Conservation (phyloP, 2,329 filamentous ascomycete genomes). For the Alternaria sp. region DNA sequence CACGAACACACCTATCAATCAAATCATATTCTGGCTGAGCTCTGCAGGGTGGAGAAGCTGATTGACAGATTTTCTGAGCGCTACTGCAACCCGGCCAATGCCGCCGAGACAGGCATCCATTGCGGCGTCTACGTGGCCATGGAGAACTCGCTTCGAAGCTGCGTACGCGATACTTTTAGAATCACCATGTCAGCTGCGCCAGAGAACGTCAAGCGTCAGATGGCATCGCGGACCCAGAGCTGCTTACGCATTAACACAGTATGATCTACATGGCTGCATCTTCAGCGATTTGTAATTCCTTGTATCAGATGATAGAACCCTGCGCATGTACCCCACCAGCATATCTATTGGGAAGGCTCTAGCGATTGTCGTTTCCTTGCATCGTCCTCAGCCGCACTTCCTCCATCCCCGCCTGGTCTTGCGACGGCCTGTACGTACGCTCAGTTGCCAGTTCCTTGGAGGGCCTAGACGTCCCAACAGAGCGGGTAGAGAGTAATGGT, state of each 20-base stretch:
- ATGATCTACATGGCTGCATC: constrained; percentile 18
- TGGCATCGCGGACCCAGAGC: constrained; percentile 41
- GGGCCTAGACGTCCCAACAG: background rate
- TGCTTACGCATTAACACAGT: constrained; percentile 42
- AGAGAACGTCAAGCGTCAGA: constrained; percentile 45
- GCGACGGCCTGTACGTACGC: constrained; percentile 14
- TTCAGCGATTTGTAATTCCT: constrained; percentile 10
- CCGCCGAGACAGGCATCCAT: constrained; percentile 37
- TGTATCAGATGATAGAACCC: constrained; percentile 3
- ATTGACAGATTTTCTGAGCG: constrained; percentile 49
- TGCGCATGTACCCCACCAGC: background rate
- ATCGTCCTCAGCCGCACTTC: background rate
- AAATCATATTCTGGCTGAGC: constrained; percentile 44
- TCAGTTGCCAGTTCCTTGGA: background rate
- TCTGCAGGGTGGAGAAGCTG: constrained; percentile 49
- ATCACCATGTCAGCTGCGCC: constrained; percentile 48
- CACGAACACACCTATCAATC: constrained; percentile 44
- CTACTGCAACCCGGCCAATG: constrained; percentile 40
- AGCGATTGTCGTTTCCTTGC: background rate
- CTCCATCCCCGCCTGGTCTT: background rate
- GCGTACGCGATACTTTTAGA: constrained; percentile 49
- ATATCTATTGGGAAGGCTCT: background rate
- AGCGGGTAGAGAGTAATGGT: background rate
- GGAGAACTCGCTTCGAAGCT: constrained; percentile 44
- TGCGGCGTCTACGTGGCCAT: constrained; percentile 41